Conservation (phyloP, 805 yeast genomes). For the Hanseniaspora lachancei region DNA sequence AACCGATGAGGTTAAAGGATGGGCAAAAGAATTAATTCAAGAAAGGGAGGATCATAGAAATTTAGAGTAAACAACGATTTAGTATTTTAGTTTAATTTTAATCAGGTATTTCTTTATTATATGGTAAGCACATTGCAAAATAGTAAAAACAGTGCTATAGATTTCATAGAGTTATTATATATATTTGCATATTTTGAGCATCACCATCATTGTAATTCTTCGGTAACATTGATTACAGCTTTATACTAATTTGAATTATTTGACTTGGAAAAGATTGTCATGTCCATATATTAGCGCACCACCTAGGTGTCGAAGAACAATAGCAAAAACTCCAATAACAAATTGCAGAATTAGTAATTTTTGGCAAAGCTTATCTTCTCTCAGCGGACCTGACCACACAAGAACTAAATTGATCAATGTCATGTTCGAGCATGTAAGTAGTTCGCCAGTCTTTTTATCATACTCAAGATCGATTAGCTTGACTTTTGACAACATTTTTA, state of each 20-base stretch:
- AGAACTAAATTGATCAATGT: conserved; percentile 73
- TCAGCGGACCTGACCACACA: conserved; percentile 80
- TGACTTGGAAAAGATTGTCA: conserved; percentile 51
- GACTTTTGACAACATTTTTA: conserved; percentile 37
- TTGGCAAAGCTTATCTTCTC: conserved; percentile 65
- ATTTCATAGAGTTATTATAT: background rate
- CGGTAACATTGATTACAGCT: too few relatives aligned
- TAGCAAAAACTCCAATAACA: conserved; percentile 48
- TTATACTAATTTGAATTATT: conserved; percentile 4
- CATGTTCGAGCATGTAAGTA: conserved; percentile 54
- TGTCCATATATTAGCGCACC: conserved; percentile 81
- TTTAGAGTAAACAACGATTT: background rate
- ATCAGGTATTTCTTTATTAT: background rate
- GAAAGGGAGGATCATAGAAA: conserved; percentile 29
- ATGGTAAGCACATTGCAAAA: background rate
- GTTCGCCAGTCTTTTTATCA: conserved; percentile 25
- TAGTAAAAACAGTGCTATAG: background rate
- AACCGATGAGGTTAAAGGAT: conserved; percentile 52
- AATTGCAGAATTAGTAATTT: conserved; percentile 52
- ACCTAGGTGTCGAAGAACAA: conserved; percentile 63
- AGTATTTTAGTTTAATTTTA: background rate
- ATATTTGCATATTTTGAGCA: background rate
- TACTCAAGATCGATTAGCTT: conserved; percentile 36
- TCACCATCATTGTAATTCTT: background rate
- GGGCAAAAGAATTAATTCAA: conserved; percentile 48